Evolutionary conservation across 495 filamentous ascomycete species (phyloP), one percentile per base, ranked within the genome.

Genomic region (Xylaria venustula): DNA sequence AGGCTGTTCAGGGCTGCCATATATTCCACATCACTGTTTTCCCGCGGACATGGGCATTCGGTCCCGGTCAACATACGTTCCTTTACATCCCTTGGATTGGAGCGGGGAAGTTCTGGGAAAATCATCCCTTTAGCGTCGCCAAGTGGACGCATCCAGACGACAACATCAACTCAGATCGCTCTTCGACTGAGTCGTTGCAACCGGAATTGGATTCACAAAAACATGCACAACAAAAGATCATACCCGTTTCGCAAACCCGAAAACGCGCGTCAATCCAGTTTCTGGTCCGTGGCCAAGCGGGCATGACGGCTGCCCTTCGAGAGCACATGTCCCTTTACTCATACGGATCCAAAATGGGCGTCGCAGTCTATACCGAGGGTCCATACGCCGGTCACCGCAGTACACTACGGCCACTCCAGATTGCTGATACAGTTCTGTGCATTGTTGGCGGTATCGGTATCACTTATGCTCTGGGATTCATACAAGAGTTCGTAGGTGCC

Each of bases 101-200:
- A n/a, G n/a, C n/a, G 6, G 54, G 54, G 15, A 58, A 37, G 32
- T 58, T 58, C 26, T 58, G 54, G 54, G 54, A 58, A 26, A 58
- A 44, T 26, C 54, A 58, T 22, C 54, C 54, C 3, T 58, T 58
- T 14, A 58, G 54, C 44, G 48, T 58, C 14, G 54, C 54, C 3
- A 28, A 42, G 22, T 58, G 54, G 54, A n/a, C n/a, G n/a, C n/a
- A n/a, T n/a, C n/a, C n/a, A n/a, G n/a, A n/a, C n/a, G n/a, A n/a
- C n/a, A n/a, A n/a, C n/a, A n/a, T n/a, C n/a, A n/a, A n/a, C n/a
- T n/a, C n/a, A n/a, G n/a, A n/a, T n/a, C n/a, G n/a, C n/a, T n/a
- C n/a, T n/a, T n/a, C n/a, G n/a, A n/a, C n/a, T n/a, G n/a, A n/a
- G n/a, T n/a, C n/a, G n/a, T n/a, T n/a, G n/a, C n/a, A n/a, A n/a